A percentile compares a stretch with the other conserved stretches of the same genome.
Conservation (phyloP, 495 filamentous ascomycete species). For the Annulohypoxylon nitens region DNA sequence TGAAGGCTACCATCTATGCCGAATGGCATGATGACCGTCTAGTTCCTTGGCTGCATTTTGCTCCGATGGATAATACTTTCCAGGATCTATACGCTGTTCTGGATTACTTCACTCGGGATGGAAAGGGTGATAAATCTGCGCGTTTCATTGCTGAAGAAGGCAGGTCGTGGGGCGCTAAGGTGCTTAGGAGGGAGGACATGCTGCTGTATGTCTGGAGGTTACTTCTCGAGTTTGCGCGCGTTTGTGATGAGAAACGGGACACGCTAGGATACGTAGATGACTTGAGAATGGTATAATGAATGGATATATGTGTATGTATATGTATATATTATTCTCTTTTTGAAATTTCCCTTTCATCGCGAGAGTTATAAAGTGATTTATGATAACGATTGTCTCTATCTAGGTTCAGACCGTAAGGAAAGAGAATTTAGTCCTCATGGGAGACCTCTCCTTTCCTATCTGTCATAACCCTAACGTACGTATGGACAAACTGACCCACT, state of each 20-base stretch:
- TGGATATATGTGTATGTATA: conserved; percentile 12
- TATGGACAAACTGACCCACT: not conserved
- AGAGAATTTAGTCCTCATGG: not conserved
- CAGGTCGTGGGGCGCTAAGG: conserved; percentile 73
- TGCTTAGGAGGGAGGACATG: conserved; percentile 77
- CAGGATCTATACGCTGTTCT: conserved; percentile 76
- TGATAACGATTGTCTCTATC: not conserved
- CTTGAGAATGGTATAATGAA: conserved; percentile 38
- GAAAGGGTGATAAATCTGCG: conserved; percentile 47
- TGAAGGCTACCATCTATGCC: conserved; percentile 74
- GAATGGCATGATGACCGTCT: conserved; percentile 76
- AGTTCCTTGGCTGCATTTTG: conserved; percentile 72
- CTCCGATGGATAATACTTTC: conserved; percentile 80
- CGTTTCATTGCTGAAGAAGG: conserved; percentile 72
- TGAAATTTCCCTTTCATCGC: not conserved
- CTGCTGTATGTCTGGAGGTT: conserved; percentile 77
- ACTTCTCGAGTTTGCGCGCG: conserved; percentile 78
- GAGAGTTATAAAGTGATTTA: not conserved
- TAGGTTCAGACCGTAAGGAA: not conserved
- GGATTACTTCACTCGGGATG: conserved; percentile 73
- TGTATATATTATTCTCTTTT: not conserved
- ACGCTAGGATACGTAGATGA: conserved; percentile 69
- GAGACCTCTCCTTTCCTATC: not conserved
- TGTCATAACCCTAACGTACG: not conserved
- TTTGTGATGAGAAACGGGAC: conserved; percentile 73